Conservation (phyloP, 352 stramenopile genomes). For the Pythium guiyangense region DNA sequence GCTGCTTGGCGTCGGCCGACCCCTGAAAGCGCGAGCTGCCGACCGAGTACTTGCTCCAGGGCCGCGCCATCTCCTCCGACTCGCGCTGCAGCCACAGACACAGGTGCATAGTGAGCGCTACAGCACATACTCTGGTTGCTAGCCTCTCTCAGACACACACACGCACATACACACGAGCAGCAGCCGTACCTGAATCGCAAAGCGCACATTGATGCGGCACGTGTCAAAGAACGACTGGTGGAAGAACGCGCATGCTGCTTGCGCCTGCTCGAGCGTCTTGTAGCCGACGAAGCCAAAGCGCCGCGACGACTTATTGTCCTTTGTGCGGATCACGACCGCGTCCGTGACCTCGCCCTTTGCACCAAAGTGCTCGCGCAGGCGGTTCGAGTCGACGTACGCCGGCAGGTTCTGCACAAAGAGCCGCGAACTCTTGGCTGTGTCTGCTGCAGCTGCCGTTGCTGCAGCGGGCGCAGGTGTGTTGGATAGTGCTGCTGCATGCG, state of each 20-base stretch:
- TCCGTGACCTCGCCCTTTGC: conserved; percentile 84
- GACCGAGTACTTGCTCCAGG: conserved; percentile 88
- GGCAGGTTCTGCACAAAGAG: conserved; percentile 84
- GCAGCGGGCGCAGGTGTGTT: no score
- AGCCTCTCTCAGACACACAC: background rate
- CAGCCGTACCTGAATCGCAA: conserved; percentile 55
- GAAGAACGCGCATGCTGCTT: conserved; percentile 61
- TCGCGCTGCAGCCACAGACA: conserved; percentile 26
- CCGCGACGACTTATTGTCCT: conserved; percentile 79
- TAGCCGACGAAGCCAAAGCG: conserved; percentile 85
- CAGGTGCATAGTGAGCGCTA: conserved; percentile 4
- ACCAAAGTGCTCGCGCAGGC: conserved; percentile 70
- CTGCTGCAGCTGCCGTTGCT: conserved; percentile 1
- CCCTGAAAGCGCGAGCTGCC: conserved; percentile 74
- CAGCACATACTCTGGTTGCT: conserved; percentile 1
- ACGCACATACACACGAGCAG: background rate
- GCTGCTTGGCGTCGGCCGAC: conserved; percentile 14
- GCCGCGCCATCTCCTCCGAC: conserved; percentile 52
- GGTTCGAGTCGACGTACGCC: conserved; percentile 67
- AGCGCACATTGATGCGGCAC: conserved; percentile 76
- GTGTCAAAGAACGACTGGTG: conserved; percentile 91
- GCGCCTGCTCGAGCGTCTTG: conserved; percentile 61
- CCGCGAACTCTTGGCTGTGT: conserved; percentile 27
- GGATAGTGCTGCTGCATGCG: conserved; percentile 1
- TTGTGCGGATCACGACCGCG: conserved; percentile 84